Percentiles rank a stretch among this genome's conserved stretches.
These are phyloP conservation scores for Mycena pura DNA, from an alignment of 768 basidiomycete genomes.

Conservation along the genomic window DNA sequence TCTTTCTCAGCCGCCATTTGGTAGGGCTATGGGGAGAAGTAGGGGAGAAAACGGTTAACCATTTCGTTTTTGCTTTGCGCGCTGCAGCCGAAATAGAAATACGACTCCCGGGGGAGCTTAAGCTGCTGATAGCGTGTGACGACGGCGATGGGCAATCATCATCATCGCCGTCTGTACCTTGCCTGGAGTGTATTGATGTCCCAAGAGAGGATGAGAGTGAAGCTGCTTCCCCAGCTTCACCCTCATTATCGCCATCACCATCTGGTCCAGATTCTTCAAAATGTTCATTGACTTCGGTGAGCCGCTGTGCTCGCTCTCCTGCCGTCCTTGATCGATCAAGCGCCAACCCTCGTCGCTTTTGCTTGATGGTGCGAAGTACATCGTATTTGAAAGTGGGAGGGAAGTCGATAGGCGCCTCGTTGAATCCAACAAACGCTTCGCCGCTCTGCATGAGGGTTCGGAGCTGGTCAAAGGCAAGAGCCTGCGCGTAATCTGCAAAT, in stretches of 20 bases:
- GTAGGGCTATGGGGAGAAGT: slow-evolving; percentile 38
- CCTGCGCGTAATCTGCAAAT: slow-evolving; percentile 78
- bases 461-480: slow-evolving; percentile 91
- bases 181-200: slow-evolving; percentile 52
- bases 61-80: slow-evolving; percentile 62
- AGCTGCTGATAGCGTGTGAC: slow-evolving; percentile 32
- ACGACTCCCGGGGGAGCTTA: slow-evolving; percentile 41
- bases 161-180: slow-evolving; percentile 46
- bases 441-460: slow-evolving; percentile 75
- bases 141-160: slow-evolving; percentile 43
- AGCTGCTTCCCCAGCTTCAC: slow-evolving; percentile 50
- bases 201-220: slow-evolving; percentile 63
- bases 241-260: slow-evolving; percentile 51
- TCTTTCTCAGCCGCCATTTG: slow-evolving; percentile 40
- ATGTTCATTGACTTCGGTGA: slow-evolving; percentile 49
- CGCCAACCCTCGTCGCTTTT: slow-evolving; percentile 47
- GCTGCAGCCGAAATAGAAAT: slow-evolving; percentile 49
- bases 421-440: slow-evolving; percentile 76
- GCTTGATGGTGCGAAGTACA: slow-evolving; percentile 66
- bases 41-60: slow-evolving; percentile 54
- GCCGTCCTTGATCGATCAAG: slow-evolving; percentile 42
- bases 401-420: slow-evolving; percentile 82
- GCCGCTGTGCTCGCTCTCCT: slow-evolving; percentile 39
- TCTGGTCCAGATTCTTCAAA: slow-evolving; percentile 40
- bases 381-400: slow-evolving; percentile 96